Percentiles rank a stretch among this genome's conserved stretches.
These are phyloP conservation scores for Ogataea thermomethanolica DNA, from an alignment of 805 yeast genomes.

Conservation along the genomic window DNA sequence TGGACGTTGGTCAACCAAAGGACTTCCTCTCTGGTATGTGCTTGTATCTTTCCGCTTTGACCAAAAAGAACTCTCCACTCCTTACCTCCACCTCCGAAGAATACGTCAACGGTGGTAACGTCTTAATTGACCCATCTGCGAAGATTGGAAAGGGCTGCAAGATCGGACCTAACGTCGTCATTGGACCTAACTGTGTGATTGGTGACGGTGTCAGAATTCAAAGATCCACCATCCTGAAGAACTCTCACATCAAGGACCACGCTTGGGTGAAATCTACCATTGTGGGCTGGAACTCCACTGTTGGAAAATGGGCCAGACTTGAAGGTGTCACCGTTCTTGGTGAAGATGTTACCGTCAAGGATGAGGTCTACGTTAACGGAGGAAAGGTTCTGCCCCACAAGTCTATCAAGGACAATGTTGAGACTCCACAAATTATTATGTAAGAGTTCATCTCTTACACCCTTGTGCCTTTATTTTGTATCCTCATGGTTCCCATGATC, in stretches of 20 bases:
- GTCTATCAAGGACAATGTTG: conserved; percentile 92
- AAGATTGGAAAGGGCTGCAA: conserved; percentile 88
- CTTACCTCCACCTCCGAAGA: conserved; percentile 60
- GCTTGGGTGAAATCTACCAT: conserved; percentile 97
- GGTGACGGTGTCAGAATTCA: conserved; percentile 99
- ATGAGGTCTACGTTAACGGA: conserved; percentile 98
- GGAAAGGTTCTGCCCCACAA: conserved; percentile 99
- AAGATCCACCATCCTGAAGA: conserved; percentile 87
- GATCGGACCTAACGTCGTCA: conserved; percentile 97
- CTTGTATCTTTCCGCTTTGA: conserved; percentile 80
- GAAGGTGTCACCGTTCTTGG: conserved; percentile 98
- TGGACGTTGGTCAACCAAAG: conserved; percentile 99
- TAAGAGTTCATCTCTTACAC: conserved; percentile 34
- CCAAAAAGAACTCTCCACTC: conserved; percentile 71
- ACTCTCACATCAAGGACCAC: conserved; percentile 92
- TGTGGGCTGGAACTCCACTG: conserved; percentile 98
- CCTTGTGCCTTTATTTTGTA: conserved; percentile 3
- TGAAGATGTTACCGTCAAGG: conserved; percentile 98
- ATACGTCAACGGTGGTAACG: conserved; percentile 87
- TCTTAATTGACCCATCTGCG: conserved; percentile 91
- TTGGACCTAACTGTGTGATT: conserved; percentile 92
- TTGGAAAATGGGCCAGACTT: conserved; percentile 98
- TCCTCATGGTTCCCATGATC: conserved; percentile 5
- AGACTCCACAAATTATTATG: conserved; percentile 98
- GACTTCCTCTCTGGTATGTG: conserved; percentile 97